Percentiles rank a stretch among this genome's conserved stretches.
phyloP scores from a whole-genome alignment of 2,329 filamentous ascomycete genomes.

The Zymoseptoria tritici region DNA sequence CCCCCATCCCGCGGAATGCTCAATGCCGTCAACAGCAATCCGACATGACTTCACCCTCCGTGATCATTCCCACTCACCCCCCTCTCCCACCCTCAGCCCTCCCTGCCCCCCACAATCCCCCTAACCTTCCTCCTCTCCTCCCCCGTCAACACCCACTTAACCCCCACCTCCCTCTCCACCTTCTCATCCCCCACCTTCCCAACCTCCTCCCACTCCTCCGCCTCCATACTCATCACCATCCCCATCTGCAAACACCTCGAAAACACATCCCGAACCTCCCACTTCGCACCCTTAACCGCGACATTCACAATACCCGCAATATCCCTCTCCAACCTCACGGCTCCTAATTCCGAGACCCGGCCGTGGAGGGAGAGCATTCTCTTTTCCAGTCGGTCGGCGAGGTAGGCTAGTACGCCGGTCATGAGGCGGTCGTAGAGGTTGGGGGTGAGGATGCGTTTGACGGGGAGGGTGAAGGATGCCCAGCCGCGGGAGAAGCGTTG shows the following conservation, averaged over 20 bases:
- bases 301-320: slow-evolving; percentile 65
- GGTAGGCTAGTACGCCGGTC: slow-evolving; percentile 63
- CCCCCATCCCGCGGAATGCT: no score
- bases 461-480: slow-evolving; percentile 76
- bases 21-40: no score
- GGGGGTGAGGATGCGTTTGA: slow-evolving; percentile 75
- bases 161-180: slow-evolving; percentile 52
- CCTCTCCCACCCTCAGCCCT: no score
- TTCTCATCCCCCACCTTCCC: slow-evolving; percentile 36
- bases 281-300: slow-evolving; percentile 62
- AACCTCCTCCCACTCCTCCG: slow-evolving; percentile 82
- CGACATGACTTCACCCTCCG: no score
- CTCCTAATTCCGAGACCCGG: slow-evolving; percentile 71
- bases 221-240: slow-evolving; percentile 87
- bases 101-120: slow-evolving; percentile 30
- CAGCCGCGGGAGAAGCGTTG: slow-evolving; percentile 77
- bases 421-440: slow-evolving; percentile 70
- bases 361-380: slow-evolving; percentile 74
- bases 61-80: no score
- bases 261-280: slow-evolving; percentile 71
- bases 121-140: slow-evolving; percentile 70
- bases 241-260: slow-evolving; percentile 69
- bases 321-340: slow-evolving; percentile 76
- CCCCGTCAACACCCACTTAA: slow-evolving; percentile 62
- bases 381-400: slow-evolving; percentile 77